Conservation (phyloP, 2,329 filamentous ascomycete species). For the Calonectria hongkongensis region DNA sequence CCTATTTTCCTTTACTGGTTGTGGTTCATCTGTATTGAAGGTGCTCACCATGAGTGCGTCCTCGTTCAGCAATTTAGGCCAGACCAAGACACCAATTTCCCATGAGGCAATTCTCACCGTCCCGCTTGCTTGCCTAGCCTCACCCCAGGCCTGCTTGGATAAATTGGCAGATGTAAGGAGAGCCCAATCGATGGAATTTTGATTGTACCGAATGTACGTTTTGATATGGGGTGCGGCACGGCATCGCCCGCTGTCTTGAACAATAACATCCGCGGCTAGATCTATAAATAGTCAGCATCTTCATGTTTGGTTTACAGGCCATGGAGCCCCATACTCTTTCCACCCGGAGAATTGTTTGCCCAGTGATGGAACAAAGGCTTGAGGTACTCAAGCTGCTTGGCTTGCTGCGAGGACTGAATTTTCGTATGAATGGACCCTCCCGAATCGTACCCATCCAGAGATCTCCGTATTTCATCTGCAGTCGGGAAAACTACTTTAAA, state of each 20-base stretch:
- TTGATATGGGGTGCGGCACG: slow-evolving; percentile 92
- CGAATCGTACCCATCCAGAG: slow-evolving; percentile 85
- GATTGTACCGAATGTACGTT: slow-evolving; percentile 83
- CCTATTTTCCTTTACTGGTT: slow-evolving; percentile 44
- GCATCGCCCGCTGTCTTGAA: slow-evolving; percentile 74
- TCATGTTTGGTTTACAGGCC: background rate
- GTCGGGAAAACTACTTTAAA: slow-evolving; percentile 89
- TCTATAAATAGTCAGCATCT: slow-evolving; percentile 49
- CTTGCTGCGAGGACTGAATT: slow-evolving; percentile 80
- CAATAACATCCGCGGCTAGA: slow-evolving; percentile 46
- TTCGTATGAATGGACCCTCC: slow-evolving; percentile 90
- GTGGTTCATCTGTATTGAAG: slow-evolving; percentile 77
- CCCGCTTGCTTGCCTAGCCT: slow-evolving; percentile 72
- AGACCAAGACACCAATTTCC: slow-evolving; percentile 89
- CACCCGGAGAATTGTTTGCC: slow-evolving; percentile 75
- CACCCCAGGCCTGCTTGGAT: slow-evolving; percentile 92
- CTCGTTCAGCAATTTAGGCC: slow-evolving; percentile 77
- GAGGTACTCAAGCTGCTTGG: slow-evolving; percentile 84
- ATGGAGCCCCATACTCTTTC: slow-evolving; percentile 54
- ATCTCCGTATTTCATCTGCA: slow-evolving; percentile 83
- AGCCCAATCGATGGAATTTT: slow-evolving; percentile 84
- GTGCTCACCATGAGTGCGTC: slow-evolving; percentile 78
- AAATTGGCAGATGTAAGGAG: slow-evolving; percentile 93
- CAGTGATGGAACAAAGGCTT: slow-evolving; percentile 84
- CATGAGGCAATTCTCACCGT: slow-evolving; percentile 85